Evolutionary conservation across 2,329 filamentous ascomycete species (phyloP), one percentile per base, ranked within the genome.

Genomic region (Stagonosporopsis cucurbitacearum): DNA sequence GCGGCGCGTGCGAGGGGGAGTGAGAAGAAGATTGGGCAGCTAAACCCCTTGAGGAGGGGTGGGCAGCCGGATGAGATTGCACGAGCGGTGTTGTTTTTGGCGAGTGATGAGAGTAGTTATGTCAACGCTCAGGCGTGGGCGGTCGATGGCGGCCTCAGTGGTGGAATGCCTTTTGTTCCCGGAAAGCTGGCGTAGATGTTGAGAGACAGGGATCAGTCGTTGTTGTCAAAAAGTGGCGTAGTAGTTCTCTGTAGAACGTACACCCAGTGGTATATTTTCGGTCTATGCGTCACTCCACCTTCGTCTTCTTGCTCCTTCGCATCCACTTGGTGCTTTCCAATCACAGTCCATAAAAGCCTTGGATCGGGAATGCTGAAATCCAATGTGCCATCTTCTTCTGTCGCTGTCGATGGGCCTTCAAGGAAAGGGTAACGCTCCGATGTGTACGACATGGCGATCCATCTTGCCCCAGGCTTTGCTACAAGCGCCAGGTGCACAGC

Each of bases 101-200:
- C 86, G 0, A 96, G 91, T 69, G 92, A 96, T 65, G 93, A 96
- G 81, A 87, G 86, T 46, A 96, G 91, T 75, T 97, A 96, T 80
- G 92, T 97, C 22, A 96, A 96, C 74, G 93, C 92, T 5, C 93
- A 97, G 81, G 91, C 92, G 3, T 96, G 92, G 91, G 91, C 92
- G 1, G 90, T 98, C 3, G 92, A 94, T 78, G 94, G 93, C 19
- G 94, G 94, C 2, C 79, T 98, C 71, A 96, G 90, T 76, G 91
- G 92, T 9, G 93, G 94, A 0, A 90, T 95, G 76, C 94, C 94
- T 0, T 91, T 89, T 76, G 91, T 97, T 35, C 88, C 86, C 7
- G 92, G 93, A 6, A 96, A 92, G 77, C 69, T 95, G 72, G 86
- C 82, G 19, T 76, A 69, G 32, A 15, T 67, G 67, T 73, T 9